Evolutionary conservation across 2,329 filamentous ascomycete genomes (phyloP).

Genomic region (Drechslera avenae): DNA sequence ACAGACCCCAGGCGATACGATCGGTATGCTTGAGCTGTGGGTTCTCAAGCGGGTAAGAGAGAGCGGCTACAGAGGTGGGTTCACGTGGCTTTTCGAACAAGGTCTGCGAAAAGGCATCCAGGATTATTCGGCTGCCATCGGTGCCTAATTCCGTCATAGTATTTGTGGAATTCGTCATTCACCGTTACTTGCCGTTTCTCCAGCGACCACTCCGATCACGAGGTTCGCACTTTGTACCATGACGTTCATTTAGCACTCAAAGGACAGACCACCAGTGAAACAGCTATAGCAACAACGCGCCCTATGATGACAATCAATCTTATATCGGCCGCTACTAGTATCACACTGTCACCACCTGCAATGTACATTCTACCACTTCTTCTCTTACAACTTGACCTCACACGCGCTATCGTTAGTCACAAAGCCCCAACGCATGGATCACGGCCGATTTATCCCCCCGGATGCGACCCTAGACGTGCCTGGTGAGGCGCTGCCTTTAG

Average conservation of each 20-base stretch:
- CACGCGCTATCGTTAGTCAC: background rate
- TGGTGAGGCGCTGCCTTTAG: constrained; percentile 2
- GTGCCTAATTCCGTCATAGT: constrained; percentile 14
- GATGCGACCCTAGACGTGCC: background rate
- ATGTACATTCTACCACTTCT: background rate
- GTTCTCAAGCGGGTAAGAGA: constrained; percentile 60
- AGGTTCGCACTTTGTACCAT: background rate
- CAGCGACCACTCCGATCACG: background rate
- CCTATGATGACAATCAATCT: background rate
- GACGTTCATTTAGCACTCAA: constrained; percentile 1
- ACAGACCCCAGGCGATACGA: constrained; percentile 53
- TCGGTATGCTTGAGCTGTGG: constrained; percentile 65
- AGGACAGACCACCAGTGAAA: constrained; percentile 1
- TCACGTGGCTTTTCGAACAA: constrained; percentile 59
- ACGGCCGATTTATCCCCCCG: background rate
- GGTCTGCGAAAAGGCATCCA: constrained; percentile 54
- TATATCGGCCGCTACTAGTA: background rate
- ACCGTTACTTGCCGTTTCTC: background rate
- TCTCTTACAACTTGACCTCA: background rate
- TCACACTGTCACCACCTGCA: background rate
- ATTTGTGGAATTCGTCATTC: background rate
- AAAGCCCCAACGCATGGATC: background rate
- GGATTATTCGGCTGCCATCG: constrained; percentile 44
- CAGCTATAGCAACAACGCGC: background rate
- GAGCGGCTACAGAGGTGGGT: constrained; percentile 54